Percentiles rank a stretch among this genome's conserved stretches.
phyloP scores from a whole-genome alignment of 148 eudicot genomes.

The Nepenthes gracilis region DNA sequence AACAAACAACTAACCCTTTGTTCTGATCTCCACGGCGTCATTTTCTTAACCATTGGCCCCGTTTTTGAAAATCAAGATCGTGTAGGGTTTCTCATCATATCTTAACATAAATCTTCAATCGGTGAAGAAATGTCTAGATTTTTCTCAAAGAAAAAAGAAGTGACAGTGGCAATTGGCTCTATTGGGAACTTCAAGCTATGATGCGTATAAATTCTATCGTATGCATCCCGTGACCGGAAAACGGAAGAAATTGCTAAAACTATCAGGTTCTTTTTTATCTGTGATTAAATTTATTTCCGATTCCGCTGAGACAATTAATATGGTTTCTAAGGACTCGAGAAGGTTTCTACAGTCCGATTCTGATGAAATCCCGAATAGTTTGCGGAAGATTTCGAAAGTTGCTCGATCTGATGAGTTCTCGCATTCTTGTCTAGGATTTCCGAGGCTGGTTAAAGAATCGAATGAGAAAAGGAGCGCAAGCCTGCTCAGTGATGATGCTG shows the following conservation, averaged over 20 bases:
- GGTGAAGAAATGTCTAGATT: no score
- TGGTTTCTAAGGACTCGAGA: constrained; percentile 12
- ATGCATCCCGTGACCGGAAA: neutral
- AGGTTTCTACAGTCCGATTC: constrained; percentile 10
- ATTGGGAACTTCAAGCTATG: neutral
- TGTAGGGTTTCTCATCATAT: no score
- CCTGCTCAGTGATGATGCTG: no score
- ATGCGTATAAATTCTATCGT: neutral
- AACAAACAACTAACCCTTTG: no score
- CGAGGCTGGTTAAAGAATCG: no score
- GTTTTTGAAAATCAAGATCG: no score
- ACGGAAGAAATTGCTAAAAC: neutral
- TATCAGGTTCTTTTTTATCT: constrained; percentile 3
- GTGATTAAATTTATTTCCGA: constrained; percentile 8
- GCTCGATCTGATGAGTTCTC: constrained; percentile 7
- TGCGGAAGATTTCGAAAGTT: constrained; percentile 11
- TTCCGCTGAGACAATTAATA: constrained; percentile 13
- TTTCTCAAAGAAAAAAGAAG: no score
- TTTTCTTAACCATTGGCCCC: no score
- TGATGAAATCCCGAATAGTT: constrained; percentile 11
- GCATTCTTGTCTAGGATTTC: no score
- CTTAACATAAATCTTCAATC: no score
- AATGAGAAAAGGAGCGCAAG: no score
- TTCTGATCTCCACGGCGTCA: no score
- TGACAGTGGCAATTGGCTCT: neutral